Base-by-base conservation (phyloP, 2,329 filamentous ascomycete genomes). In the Curvularia sp. region DNA sequence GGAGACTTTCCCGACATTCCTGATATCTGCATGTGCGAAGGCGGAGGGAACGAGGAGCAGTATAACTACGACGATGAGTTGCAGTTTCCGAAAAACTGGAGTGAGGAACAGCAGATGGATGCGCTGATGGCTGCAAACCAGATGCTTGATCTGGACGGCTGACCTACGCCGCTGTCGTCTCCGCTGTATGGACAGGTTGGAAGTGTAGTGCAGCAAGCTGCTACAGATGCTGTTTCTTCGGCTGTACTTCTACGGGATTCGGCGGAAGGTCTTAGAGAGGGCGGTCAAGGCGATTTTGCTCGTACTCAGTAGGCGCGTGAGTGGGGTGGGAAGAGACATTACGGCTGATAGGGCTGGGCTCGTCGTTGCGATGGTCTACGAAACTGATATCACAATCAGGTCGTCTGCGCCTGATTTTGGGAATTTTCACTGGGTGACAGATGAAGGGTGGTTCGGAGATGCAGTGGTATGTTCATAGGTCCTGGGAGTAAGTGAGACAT, bases 111-210 rank as follows among this genome's bases (percentile, higher is more conserved):
- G 45, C 21, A 49, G n/a, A 32, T 54, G 13, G 50, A 58, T 28
- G 45, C 38, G 32, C 39, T 49, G 6, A 41, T 58, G 39, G 55
- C 45, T 10, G 50, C 50, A 9, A 43, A 58, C 36, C 50, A 54
- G 30, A 49, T 19, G 2, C 21, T 27, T 7, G 39, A 55, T 2
- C 2, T 32, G 3, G 42, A 18, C 15, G 42, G 21, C 13, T 39
- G 19, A 18, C 15, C 15, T 13, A 12, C 28, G 32, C 30, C 13
- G 36, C 28, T 1, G 15, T 15, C 28, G 18, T 23, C 5, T 8
- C 38, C 38, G 23, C 38, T 21, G n/a, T n/a, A n/a, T 9, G 18
- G 23, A 12, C 38, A 19, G 25, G 25, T 10, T 27, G 41, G 41
- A 5, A 8, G 13, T n/a, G 15, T 5, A 13, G 25, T 45, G 25